phyloP scores from a whole-genome alignment of 1,284 basidiomycete genomes.

The Cerrena zonata region DNA sequence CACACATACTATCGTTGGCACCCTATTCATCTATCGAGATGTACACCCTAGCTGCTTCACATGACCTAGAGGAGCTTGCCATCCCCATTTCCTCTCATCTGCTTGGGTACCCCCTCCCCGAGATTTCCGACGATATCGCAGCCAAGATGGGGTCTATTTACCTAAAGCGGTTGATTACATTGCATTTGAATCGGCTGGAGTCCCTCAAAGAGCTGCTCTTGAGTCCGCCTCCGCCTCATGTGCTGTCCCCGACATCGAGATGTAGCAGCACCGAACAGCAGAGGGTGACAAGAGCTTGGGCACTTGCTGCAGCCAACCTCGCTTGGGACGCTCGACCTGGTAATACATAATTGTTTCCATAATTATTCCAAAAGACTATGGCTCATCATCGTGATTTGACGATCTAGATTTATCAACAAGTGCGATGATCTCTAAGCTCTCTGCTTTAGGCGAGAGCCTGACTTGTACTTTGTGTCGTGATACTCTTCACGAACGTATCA shows the following conservation, averaged over 20 bases:
- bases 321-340: neutral
- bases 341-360: neutral
- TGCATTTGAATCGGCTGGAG: neutral
- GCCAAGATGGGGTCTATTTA: conserved; percentile 28
- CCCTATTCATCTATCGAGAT: conserved; percentile 23
- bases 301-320: neutral
- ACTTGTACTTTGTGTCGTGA: conserved; percentile 48
- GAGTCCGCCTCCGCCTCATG: neutral
- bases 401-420: conserved; percentile 29
- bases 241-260: neutral
- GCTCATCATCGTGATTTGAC: too few relatives aligned
- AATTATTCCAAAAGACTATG: conserved; percentile 8
- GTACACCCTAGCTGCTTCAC: conserved; percentile 25
- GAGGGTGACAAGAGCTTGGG: neutral
- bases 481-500: conserved; percentile 58
- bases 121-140: conserved; percentile 26
- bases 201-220: neutral
- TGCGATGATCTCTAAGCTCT: conserved; percentile 29
- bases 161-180: conserved; percentile 23
- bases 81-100: conserved; percentile 24
- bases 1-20: conserved; percentile 18
- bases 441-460: conserved; percentile 29
- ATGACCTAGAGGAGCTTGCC: conserved; percentile 25
- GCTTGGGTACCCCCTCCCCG: conserved; percentile 23
- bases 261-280: neutral